Conservation (phyloP, 2,329 filamentous ascomycete species). For the Neofusicoccum parvum region DNA sequence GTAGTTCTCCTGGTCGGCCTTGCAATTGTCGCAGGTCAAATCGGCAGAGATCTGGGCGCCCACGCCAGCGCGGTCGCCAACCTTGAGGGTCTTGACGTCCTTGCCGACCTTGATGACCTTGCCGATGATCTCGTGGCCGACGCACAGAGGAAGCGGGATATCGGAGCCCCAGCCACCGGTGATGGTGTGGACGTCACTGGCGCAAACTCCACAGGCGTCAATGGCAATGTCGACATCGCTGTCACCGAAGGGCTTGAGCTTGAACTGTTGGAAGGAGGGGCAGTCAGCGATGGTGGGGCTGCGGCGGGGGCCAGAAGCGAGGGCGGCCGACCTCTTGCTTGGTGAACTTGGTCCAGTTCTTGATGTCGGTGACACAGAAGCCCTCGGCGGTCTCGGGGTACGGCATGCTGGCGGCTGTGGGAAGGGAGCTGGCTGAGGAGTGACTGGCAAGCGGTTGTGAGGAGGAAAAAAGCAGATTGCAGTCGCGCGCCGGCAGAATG, state of each 20-base stretch:
- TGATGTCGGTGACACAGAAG: slow-evolving; percentile 54
- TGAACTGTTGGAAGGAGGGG: slow-evolving; percentile 56
- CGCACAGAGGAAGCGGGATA: slow-evolving; percentile 63
- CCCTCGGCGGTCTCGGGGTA: slow-evolving; percentile 56
- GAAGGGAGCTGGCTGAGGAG: background rate
- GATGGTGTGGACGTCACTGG: slow-evolving; percentile 51
- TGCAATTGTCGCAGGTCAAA: slow-evolving; percentile 54
- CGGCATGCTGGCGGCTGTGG: slow-evolving; percentile 43
- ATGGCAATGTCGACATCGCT: slow-evolving; percentile 88
- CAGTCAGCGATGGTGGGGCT: slow-evolving; percentile 9
- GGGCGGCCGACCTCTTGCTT: slow-evolving; percentile 53
- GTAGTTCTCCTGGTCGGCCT: slow-evolving; percentile 56
- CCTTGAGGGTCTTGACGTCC: slow-evolving; percentile 53
- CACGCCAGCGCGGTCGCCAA: slow-evolving; percentile 50
- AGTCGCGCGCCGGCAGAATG: background rate
- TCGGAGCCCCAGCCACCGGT: slow-evolving; percentile 65
- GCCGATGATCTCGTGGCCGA: slow-evolving; percentile 64
- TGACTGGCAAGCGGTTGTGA: background rate
- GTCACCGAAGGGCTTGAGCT: slow-evolving; percentile 83
- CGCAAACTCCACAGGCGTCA: slow-evolving; percentile 58
- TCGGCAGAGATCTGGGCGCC: slow-evolving; percentile 54
- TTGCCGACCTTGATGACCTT: slow-evolving; percentile 53
- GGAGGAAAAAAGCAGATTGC: background rate
- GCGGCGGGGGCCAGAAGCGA: background rate
- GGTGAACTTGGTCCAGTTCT: slow-evolving; percentile 64